Percentiles rank a stretch among this genome's conserved stretches.
These are phyloP conservation scores for Daldinia decipiens DNA, from an alignment of 495 filamentous ascomycete genomes.

Conservation along the genomic window DNA sequence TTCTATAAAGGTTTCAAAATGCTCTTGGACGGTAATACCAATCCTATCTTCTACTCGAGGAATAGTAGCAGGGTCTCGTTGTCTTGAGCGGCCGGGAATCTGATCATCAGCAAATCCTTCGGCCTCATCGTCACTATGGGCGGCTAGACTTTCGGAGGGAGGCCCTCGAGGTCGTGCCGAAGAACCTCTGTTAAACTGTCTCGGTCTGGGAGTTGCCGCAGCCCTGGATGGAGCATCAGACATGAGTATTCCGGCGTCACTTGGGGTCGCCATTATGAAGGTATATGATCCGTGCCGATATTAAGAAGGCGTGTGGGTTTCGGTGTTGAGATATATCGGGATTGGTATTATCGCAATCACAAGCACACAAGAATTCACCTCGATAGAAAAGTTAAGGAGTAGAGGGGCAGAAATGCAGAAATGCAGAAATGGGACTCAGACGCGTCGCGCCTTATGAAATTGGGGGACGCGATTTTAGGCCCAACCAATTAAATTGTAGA, in stretches of 20 bases:
- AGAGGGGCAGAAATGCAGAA: conserved; percentile 34
- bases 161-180: conserved; percentile 69
- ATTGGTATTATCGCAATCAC: conserved; percentile 4
- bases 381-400: conserved; percentile 30
- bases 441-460: conserved; percentile 31
- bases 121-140: conserved; percentile 70
- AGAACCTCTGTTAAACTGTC: conserved; percentile 57
- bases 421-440: conserved; percentile 1
- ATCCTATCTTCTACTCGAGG: conserved; percentile 88
- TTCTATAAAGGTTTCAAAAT: conserved; percentile 90
- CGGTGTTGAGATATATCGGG: conserved; percentile 40
- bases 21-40: conserved; percentile 82
- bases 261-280: conserved; percentile 52
- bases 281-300: neutral
- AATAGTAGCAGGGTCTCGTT: conserved; percentile 70
- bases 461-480: conserved; percentile 33
- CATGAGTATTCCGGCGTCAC: conserved; percentile 57
- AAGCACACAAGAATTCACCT: neutral
- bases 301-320: neutral
- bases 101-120: conserved; percentile 69
- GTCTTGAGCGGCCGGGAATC: conserved; percentile 63
- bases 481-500: conserved; percentile 24
- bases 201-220: conserved; percentile 49
- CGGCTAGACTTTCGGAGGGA: conserved; percentile 72
- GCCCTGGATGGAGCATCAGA: conserved; percentile 53